A percentile compares a stretch with the other conserved stretches of the same genome.
Conservation (phyloP, 2,329 filamentous ascomycete genomes). For the Trichoderma semiorbis region DNA sequence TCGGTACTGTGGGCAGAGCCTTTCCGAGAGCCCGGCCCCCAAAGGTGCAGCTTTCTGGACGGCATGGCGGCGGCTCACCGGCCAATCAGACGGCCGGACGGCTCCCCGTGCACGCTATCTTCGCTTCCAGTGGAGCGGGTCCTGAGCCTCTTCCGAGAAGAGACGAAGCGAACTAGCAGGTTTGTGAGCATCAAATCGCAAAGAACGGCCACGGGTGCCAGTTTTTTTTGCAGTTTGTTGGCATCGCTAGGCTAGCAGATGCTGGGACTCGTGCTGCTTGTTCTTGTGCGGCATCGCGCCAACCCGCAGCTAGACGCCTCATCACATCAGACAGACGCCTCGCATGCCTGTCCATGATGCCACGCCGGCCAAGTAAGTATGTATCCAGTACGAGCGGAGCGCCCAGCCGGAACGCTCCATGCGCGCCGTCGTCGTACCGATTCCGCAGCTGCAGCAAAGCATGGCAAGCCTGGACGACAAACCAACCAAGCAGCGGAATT, state of each 20-base stretch:
- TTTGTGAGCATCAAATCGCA: neutral
- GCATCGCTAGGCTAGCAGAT: neutral
- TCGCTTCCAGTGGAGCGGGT: constrained; percentile 31
- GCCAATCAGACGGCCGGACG: constrained; percentile 31
- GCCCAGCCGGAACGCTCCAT: neutral
- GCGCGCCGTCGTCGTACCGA: neutral
- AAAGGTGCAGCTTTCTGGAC: neutral
- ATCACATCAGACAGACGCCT: neutral
- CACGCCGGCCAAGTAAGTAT: neutral
- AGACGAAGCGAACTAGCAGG: neutral
- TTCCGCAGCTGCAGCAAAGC: neutral
- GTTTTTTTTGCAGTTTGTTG: neutral
- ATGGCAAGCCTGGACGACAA: neutral
- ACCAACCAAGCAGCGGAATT: neutral
- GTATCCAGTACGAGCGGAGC: neutral
- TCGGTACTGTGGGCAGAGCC: neutral
- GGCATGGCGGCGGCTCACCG: constrained; percentile 17
- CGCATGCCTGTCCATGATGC: neutral
- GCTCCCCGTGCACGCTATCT: constrained; percentile 31
- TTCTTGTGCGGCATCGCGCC: neutral
- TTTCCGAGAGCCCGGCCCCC: constrained; percentile 14
- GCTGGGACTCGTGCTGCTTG: neutral
- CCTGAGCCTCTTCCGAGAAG: constrained; percentile 11
- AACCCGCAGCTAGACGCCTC: constrained; percentile 1
- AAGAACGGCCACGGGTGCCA: neutral